Conservation (phyloP, 441 rosid species). For the Corymbia citriodora region DNA sequence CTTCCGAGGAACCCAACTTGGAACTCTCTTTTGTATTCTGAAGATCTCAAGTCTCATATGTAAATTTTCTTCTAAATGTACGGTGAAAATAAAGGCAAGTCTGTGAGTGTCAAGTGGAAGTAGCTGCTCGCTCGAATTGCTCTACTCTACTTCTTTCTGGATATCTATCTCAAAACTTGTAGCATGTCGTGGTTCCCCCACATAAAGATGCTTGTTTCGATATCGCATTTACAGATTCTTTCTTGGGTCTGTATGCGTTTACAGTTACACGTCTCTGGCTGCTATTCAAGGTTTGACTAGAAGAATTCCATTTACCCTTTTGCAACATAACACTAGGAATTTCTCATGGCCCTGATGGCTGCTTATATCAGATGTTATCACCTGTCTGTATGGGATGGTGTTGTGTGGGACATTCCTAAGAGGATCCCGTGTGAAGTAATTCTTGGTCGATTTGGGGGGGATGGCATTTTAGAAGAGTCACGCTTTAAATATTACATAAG, state of each 20-base stretch:
- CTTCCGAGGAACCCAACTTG: constrained; percentile 55
- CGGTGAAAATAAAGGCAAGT: neutral
- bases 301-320: neutral
- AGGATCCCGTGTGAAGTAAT: neutral
- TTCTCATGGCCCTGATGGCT: neutral
- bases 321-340: neutral
- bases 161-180: neutral
- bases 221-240: neutral
- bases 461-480: neutral
- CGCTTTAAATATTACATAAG: neutral
- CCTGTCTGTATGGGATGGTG: neutral
- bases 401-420: neutral
- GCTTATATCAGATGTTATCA: neutral
- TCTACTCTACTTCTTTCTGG: neutral
- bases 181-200: neutral
- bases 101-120: neutral
- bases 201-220: neutral
- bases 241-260: neutral
- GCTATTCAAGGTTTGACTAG: neutral
- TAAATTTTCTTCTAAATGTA: neutral
- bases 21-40: constrained; percentile 40
- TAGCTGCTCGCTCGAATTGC: neutral
- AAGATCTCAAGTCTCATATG: constrained; percentile 38
- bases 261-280: no score
- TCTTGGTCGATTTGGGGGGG: neutral